Percentiles rank a stretch among this genome's conserved stretches.
Conservation (phyloP, 2,329 filamentous ascomycete genomes). For the Trichophyton schoenleinii region DNA sequence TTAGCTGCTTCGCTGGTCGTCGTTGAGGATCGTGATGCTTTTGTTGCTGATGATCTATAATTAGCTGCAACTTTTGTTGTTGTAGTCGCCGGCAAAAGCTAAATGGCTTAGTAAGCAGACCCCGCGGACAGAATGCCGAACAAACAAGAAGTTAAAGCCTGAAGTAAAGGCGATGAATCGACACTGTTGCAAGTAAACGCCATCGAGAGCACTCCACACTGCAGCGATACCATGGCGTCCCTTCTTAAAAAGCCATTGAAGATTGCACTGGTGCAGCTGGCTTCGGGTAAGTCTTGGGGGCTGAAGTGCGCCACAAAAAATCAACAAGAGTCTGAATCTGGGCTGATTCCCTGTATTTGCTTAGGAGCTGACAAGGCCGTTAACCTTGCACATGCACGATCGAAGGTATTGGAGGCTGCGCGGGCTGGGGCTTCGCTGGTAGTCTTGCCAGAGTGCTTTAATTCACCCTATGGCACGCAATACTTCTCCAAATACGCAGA, state of each 20-base stretch:
- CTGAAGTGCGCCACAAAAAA: not conserved
- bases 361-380: slow-evolving; percentile 63
- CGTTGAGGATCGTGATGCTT: not conserved
- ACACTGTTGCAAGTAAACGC: not conserved
- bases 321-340: not conserved
- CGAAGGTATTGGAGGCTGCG: slow-evolving; percentile 72
- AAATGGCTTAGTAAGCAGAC: not conserved
- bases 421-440: slow-evolving; percentile 66
- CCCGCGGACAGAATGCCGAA: not conserved
- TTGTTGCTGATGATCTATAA: not conserved
- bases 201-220: not conserved
- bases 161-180: not conserved
- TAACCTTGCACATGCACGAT: slow-evolving; percentile 70
- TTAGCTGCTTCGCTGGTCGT: no score
- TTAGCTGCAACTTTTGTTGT: not conserved
- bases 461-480: slow-evolving; percentile 85
- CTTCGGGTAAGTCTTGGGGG: slow-evolving; percentile 42
- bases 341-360: not conserved
- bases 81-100: not conserved
- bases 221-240: slow-evolving; percentile 32
- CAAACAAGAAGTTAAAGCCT: not conserved
- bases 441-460: slow-evolving; percentile 96
- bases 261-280: slow-evolving; percentile 69
- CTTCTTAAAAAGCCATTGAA: slow-evolving; percentile 66
- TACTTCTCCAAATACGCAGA: slow-evolving; percentile 91